Evolutionary conservation across 108 stramenopile genomes (phyloP), one percentile per base, ranked within the genome.

Genomic region (Skeletonema tropicum): DNA sequence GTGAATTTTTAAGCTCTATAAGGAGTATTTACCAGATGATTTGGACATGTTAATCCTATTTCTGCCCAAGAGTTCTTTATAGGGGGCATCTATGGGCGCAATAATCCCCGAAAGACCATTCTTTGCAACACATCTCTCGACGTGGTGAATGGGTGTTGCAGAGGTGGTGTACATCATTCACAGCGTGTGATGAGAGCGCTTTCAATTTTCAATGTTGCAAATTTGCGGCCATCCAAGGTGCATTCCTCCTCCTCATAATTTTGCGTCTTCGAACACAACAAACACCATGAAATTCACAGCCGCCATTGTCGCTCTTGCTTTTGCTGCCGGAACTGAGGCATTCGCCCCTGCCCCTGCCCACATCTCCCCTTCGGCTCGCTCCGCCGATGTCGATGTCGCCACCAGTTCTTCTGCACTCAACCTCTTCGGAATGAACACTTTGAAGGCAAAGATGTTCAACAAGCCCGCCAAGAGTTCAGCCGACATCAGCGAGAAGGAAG

Each of bases 401-500:
- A 49, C 48, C 48, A 49, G 19, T 4, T 49, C 48, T 5, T 49
- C 48, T 0, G 48, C 48, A 19, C 48, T 49, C 48, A 49, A 49
- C 48, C 48, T 49, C 19, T 49, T 49, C 48, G 48, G 48, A 2
- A 49, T 49, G 48, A 49, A 49, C 48, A 49, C 48, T 19, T 49
- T 49, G 48, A 49, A 49, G 48, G 19, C n/a, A 19, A 49, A 49
- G 48, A 49, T 49, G 48, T 49, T 49, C 19, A 49, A 49, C 48
- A 49, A 49, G 48, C 2, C 48, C 19, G 48, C 48, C 19, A 49
- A 49, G 48, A 49, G 19, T 19, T 49, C 48, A 21, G 7, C 19
- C 21, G 14, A 19, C 48, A 87, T 84, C 42, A 55, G 71, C 31
- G 73, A 75, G 42, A 73, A 62, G n/a, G 76, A 89, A 66, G 82